These are phyloP conservation scores for Leishmania lainsoni DNA, from an alignment of 208 protist species.

Conservation along the genomic window DNA sequence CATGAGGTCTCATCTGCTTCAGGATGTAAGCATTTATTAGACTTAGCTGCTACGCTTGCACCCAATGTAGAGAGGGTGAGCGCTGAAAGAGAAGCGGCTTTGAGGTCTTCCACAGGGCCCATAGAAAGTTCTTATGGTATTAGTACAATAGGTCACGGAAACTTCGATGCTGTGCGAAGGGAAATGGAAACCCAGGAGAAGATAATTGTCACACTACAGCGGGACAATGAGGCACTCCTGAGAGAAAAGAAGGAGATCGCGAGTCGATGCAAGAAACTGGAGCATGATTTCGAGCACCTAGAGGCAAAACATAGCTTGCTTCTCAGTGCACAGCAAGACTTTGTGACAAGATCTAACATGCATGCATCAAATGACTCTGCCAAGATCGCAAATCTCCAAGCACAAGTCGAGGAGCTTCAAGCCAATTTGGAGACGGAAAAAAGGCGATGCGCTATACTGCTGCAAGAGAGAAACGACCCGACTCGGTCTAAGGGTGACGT, in stretches of 20 bases:
- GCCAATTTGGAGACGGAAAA: constrained; percentile 21
- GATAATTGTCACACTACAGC: constrained; percentile 68
- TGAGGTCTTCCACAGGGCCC: background rate
- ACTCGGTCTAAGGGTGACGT: background rate
- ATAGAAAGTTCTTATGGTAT: background rate
- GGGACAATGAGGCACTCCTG: constrained; percentile 68
- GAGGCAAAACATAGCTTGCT: constrained; percentile 75
- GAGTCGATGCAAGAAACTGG: constrained; percentile 42
- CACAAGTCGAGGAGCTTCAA: constrained; percentile 39
- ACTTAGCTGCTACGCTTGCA: background rate
- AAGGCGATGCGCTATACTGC: constrained; percentile 2
- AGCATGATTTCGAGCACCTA: constrained; percentile 51
- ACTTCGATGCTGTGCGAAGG: constrained; percentile 35
- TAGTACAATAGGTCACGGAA: background rate
- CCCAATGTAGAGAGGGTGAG: background rate
- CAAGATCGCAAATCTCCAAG: constrained; percentile 54
- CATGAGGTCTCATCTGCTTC: background rate
- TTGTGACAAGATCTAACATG: constrained; percentile 25
- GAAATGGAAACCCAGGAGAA: constrained; percentile 73
- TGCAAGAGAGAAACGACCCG: constrained; percentile 1
- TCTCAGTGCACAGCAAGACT: constrained; percentile 44
- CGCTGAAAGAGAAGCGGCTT: background rate
- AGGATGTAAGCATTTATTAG: background rate
- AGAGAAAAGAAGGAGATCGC: constrained; percentile 50
- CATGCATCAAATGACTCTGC: constrained; percentile 39